phyloP scores from a whole-genome alignment of 2,329 filamentous ascomycete genomes.

The Penicillium paneum region DNA sequence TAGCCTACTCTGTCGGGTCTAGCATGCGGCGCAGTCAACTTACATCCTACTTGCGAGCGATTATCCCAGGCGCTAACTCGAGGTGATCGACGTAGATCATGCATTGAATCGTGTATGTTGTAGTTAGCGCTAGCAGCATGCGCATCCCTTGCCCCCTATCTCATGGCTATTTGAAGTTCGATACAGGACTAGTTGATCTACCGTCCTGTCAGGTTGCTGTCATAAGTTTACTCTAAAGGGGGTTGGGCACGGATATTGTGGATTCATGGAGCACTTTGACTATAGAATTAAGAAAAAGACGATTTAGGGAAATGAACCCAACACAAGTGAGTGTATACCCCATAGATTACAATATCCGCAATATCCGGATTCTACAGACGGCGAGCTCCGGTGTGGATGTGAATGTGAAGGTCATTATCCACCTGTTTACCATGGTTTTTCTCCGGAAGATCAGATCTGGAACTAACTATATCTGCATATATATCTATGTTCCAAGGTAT shows the following conservation, averaged over 20 bases:
- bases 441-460: background rate
- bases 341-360: background rate
- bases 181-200: background rate
- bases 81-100: slow-evolving; percentile 5
- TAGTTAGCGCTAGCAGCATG: background rate
- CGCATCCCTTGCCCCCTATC: background rate
- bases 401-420: background rate
- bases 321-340: background rate
- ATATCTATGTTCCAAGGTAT: background rate
- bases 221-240: background rate
- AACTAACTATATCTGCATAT: background rate
- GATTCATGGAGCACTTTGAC: background rate
- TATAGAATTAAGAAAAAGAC: too few species aligned
- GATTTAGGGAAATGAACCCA: background rate
- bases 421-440: background rate
- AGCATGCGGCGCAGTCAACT: slow-evolving; percentile 8
- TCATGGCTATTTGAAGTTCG: background rate
- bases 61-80: background rate
- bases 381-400: background rate
- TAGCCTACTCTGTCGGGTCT: background rate
- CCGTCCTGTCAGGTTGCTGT: background rate
- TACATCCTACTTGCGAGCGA: background rate
- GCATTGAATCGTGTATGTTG: background rate
- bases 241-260: background rate
- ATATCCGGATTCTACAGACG: background rate